Evolutionary conservation across 768 basidiomycete genomes (phyloP).

Genomic region (Psilocybe cyanescens): DNA sequence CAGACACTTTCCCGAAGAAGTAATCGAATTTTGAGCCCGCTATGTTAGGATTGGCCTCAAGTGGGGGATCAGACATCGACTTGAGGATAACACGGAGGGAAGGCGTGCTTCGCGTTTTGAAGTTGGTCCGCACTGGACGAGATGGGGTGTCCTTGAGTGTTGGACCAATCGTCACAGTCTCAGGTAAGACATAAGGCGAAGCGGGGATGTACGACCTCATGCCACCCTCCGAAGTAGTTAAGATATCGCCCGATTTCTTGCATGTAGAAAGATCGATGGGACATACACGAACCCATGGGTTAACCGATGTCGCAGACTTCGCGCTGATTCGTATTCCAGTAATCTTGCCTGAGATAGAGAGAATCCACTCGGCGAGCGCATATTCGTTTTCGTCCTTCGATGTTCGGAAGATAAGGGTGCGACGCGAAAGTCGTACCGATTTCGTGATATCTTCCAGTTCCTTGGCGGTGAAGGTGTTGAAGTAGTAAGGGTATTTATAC

Average conservation of each 20-base stretch:
- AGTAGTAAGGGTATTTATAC: constrained; percentile 38
- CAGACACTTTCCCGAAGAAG: constrained; percentile 36
- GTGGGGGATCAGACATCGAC: constrained; percentile 37
- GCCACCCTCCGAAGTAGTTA: constrained; percentile 39
- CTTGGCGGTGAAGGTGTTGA: constrained; percentile 40
- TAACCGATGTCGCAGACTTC: constrained; percentile 37
- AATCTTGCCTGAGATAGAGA: constrained; percentile 38
- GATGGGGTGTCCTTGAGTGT: constrained; percentile 33
- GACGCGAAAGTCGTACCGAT: constrained; percentile 34
- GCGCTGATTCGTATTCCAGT: constrained; percentile 38
- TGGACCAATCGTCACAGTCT: constrained; percentile 34
- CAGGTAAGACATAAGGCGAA: constrained; percentile 35
- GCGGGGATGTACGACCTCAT: constrained; percentile 37
- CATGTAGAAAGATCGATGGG: constrained; percentile 40
- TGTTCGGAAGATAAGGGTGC: constrained; percentile 40
- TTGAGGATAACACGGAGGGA: constrained; percentile 37
- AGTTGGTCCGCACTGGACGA: constrained; percentile 38
- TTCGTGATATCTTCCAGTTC: constrained; percentile 37
- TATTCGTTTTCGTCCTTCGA: constrained; percentile 34
- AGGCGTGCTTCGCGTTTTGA: constrained; percentile 37
- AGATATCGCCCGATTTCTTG: constrained; percentile 36
- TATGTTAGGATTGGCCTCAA: constrained; percentile 35
- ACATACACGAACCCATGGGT: constrained; percentile 38
- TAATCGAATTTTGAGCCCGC: constrained; percentile 29
- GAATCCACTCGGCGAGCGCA: constrained; percentile 44